Evolutionary conservation across 106 monocot species (phyloP).

Genomic region (Posidonia australis): DNA sequence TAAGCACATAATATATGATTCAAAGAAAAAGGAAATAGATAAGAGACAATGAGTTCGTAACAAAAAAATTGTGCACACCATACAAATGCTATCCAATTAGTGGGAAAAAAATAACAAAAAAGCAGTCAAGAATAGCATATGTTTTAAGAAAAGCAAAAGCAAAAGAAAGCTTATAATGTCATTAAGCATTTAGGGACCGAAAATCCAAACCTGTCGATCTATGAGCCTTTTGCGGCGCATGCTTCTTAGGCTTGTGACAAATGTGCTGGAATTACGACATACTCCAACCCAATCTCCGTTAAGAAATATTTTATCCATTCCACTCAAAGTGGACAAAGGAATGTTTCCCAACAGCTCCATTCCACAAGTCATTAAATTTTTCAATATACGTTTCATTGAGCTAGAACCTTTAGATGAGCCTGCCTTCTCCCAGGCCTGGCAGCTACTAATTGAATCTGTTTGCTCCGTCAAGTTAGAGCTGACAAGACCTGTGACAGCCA

Average conservation of each 20-base stretch:
- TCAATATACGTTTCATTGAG: constrained; percentile 29
- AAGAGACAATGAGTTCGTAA: no score
- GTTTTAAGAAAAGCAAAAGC: no score
- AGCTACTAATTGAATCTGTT: not conserved
- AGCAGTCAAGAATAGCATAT: no score
- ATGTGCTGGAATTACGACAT: constrained; percentile 41
- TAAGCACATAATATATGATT: no score
- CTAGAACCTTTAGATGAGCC: constrained; percentile 22
- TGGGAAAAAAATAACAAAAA: no score
- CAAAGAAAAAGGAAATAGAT: no score
- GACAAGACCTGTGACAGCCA: constrained; percentile 64
- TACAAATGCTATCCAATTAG: no score
- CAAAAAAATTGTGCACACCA: no score
- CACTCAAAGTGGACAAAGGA: constrained; percentile 21
- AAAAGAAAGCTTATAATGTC: no score
- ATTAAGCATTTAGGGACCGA: not conserved
- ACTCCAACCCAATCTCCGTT: constrained; percentile 88
- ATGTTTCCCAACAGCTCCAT: constrained; percentile 53
- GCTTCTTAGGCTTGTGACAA: constrained; percentile 43
- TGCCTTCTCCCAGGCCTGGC: constrained; percentile 1
- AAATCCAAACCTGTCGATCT: constrained; percentile 41
- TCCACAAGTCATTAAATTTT: constrained; percentile 47
- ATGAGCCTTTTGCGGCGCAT: constrained; percentile 45
- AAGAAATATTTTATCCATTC: constrained; percentile 58
- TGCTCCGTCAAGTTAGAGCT: constrained; percentile 44